A percentile compares a stretch with the other conserved stretches of the same genome.
Conservation (phyloP, 169 alveolate species). For the Cryptosporidium canis region DNA sequence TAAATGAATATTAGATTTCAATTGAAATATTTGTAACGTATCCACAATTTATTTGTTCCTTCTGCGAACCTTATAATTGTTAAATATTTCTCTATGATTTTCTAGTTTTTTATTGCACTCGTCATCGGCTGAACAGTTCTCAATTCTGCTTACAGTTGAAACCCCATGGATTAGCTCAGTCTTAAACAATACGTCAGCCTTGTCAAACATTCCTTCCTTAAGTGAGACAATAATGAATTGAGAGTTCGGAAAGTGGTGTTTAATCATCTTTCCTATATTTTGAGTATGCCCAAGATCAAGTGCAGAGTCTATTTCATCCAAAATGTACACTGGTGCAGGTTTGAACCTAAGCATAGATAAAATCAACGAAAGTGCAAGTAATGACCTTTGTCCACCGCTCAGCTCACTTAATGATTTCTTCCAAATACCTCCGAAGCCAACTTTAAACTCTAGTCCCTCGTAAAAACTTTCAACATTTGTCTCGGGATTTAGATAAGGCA, state of each 20-base stretch:
- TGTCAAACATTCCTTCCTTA: slow-evolving; percentile 97
- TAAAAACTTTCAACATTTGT: slow-evolving; percentile 64
- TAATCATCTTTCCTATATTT: slow-evolving; percentile 96
- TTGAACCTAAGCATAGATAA: slow-evolving; percentile 94
- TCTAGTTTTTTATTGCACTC: slow-evolving; percentile 40
- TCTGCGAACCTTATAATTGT: slow-evolving; percentile 58
- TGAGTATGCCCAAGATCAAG: slow-evolving; percentile 98
- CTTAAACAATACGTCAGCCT: slow-evolving; percentile 97
- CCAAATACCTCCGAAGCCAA: slow-evolving; percentile 94
- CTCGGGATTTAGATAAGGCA: slow-evolving; percentile 34
- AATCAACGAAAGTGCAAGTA: slow-evolving; percentile 96
- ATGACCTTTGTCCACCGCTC: slow-evolving; percentile 96
- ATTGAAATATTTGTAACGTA: background rate
- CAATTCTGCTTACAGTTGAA: slow-evolving; percentile 82
- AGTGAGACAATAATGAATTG: slow-evolving; percentile 96
- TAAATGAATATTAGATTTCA: background rate
- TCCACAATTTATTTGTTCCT: background rate
- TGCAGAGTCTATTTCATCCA: slow-evolving; percentile 99
- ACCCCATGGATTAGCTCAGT: slow-evolving; percentile 92
- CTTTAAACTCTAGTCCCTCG: slow-evolving; percentile 86
- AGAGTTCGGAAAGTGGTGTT: slow-evolving; percentile 94
- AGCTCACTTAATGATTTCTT: slow-evolving; percentile 90
- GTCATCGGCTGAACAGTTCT: slow-evolving; percentile 42
- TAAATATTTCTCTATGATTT: slow-evolving; percentile 64
- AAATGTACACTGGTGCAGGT: slow-evolving; percentile 99